Evolutionary conservation across 257 asterid genomes (phyloP).

Genomic region (Fraxinus quadrangulata): DNA sequence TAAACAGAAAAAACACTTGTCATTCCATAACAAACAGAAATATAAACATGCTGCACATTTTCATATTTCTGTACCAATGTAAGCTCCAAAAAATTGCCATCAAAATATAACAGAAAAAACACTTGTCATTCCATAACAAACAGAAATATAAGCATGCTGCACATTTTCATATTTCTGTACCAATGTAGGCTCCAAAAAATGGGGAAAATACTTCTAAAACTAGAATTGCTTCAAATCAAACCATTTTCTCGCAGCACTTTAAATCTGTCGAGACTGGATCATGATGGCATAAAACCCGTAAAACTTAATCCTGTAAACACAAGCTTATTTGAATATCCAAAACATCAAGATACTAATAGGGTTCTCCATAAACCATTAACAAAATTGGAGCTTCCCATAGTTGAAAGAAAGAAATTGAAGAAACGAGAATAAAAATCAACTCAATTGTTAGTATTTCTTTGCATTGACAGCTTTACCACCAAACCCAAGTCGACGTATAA

Average conservation of each 20-base stretch:
- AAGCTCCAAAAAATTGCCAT: not conserved
- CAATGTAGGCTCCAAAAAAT: not conserved
- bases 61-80: not conserved
- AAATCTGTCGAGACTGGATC: not conserved
- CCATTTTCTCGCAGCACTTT: not conserved
- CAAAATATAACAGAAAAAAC: not conserved
- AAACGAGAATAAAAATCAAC: not conserved
- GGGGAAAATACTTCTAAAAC: not conserved
- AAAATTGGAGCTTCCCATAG: not conserved
- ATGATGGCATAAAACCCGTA: not conserved
- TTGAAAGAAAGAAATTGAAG: not conserved
- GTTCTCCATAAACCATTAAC: not conserved
- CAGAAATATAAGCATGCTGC: not conserved
- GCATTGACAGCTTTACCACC: not conserved
- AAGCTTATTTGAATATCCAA: not conserved
- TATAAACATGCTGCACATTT: not conserved
- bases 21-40: not conserved
- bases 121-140: not conserved
- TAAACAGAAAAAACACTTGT: too few relatives aligned
- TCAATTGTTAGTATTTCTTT: not conserved
- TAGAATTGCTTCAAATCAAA: not conserved
- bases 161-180: not conserved
- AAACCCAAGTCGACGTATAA: not conserved
- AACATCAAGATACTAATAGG: not conserved
- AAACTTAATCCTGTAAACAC: not conserved